These are phyloP conservation scores for Boletellus deceptivus DNA, from an alignment of 1,284 basidiomycete genomes.

Conservation along the genomic window DNA sequence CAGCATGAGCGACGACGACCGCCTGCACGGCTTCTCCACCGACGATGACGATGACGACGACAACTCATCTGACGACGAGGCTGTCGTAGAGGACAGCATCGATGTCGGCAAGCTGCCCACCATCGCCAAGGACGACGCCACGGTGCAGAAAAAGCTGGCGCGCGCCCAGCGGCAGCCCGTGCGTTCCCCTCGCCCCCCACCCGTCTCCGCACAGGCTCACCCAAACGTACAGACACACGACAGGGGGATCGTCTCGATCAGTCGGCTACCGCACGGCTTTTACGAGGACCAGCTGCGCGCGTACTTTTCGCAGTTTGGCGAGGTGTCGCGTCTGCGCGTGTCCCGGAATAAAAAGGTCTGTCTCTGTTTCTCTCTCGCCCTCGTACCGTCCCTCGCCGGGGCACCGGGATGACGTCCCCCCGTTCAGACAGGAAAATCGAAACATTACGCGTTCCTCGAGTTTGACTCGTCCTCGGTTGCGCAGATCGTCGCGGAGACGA, in stretches of 20 bases:
- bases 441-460: conserved; percentile 97
- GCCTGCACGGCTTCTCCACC: conserved; percentile 73
- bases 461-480: conserved; percentile 90
- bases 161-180: conserved; percentile 81
- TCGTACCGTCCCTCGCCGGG: not conserved
- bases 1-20: conserved; percentile 38
- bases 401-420: not conserved
- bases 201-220: conserved; percentile 5
- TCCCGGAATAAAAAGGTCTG: conserved; percentile 86
- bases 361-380: no score
- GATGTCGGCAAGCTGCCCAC: conserved; percentile 76
- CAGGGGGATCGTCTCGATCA: conserved; percentile 86
- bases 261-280: conserved; percentile 94
- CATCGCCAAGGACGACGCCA: conserved; percentile 80
- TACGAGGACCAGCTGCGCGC: conserved; percentile 92
- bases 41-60: not conserved
- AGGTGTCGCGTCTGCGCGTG: conserved; percentile 83
- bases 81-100: conserved; percentile 56
- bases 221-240: conserved; percentile 53
- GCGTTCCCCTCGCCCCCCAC: conserved; percentile 35
- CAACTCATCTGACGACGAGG: conserved; percentile 78
- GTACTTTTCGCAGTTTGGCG: conserved; percentile 96
- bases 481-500: conserved; percentile 94
- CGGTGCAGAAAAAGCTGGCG: conserved; percentile 77
- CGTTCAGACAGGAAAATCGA: conserved; percentile 84